Conservation (phyloP, 2,329 filamentous ascomycete species). For the Xylariaceae sp. region DNA sequence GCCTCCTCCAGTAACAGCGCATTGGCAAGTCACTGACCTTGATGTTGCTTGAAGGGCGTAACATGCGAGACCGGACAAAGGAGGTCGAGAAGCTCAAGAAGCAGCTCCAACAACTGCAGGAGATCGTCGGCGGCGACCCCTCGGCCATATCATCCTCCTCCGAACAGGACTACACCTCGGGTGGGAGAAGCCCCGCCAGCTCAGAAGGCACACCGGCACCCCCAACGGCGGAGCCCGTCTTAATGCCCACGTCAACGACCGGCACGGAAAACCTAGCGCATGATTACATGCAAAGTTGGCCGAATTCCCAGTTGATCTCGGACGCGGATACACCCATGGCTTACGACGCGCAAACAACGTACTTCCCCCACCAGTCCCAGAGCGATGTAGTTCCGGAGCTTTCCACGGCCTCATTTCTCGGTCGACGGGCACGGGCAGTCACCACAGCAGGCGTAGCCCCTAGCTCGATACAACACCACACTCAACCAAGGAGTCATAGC, state of each 20-base stretch:
- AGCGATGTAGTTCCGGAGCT: slow-evolving; percentile 25
- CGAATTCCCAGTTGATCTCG: slow-evolving; percentile 22
- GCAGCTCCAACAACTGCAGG: slow-evolving; percentile 30
- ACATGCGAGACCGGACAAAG: slow-evolving; percentile 31
- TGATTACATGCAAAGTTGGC: slow-evolving; percentile 28
- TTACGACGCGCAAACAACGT: slow-evolving; percentile 23
- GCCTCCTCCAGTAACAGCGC: neutral
- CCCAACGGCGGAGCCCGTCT: slow-evolving; percentile 14
- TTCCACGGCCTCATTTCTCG: slow-evolving; percentile 13
- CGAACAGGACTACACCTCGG: slow-evolving; percentile 25
- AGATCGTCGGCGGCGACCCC: slow-evolving; percentile 22
- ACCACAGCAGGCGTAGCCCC: slow-evolving; percentile 21
- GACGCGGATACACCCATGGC: slow-evolving; percentile 23
- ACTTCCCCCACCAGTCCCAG: slow-evolving; percentile 21
- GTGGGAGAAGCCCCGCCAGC: slow-evolving; percentile 24
- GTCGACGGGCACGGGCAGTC: slow-evolving; percentile 23
- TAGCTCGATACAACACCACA: slow-evolving; percentile 18
- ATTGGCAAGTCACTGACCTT: slow-evolving; percentile 6
- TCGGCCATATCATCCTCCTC: slow-evolving; percentile 27
- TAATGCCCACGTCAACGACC: slow-evolving; percentile 13
- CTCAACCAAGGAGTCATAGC: slow-evolving; percentile 24
- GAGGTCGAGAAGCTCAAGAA: slow-evolving; percentile 32
- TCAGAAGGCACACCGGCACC: slow-evolving; percentile 16
- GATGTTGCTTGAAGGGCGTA: slow-evolving; percentile 23
- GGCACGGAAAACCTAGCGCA: slow-evolving; percentile 21